Evolutionary conservation across 208 protist genomes (phyloP).

Genomic region (Trypanosoma platydactyli): DNA sequence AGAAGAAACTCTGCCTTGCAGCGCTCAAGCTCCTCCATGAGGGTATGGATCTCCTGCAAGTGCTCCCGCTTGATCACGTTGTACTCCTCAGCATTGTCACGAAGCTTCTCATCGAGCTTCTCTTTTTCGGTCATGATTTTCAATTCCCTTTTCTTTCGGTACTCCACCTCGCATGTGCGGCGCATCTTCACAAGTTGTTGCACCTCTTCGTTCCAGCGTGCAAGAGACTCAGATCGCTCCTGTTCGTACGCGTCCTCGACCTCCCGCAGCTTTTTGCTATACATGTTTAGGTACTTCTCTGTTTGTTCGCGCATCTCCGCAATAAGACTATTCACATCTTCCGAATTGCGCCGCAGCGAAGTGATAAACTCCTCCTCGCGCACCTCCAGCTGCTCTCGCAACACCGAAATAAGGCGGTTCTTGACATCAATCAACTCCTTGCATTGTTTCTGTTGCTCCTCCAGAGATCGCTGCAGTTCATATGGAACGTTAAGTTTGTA

Average conservation of each 20-base stretch:
- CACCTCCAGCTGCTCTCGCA: slow-evolving; percentile 78
- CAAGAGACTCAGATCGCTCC: slow-evolving; percentile 79
- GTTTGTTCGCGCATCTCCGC: slow-evolving; percentile 86
- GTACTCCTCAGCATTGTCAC: slow-evolving; percentile 80
- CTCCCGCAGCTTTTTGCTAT: slow-evolving; percentile 76
- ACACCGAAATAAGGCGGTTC: slow-evolving; percentile 81
- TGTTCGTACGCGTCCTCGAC: slow-evolving; percentile 87
- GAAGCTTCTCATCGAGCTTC: slow-evolving; percentile 74
- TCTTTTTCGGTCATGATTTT: slow-evolving; percentile 86
- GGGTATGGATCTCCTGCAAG: slow-evolving; percentile 87
- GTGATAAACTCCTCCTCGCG: slow-evolving; percentile 94
- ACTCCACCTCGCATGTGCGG: slow-evolving; percentile 86
- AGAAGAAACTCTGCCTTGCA: slow-evolving; percentile 95
- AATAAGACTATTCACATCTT: slow-evolving; percentile 84
- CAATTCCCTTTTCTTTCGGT: slow-evolving; percentile 76
- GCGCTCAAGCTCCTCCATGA: slow-evolving; percentile 94
- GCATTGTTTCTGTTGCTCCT: slow-evolving; percentile 78
- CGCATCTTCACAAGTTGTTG: slow-evolving; percentile 87
- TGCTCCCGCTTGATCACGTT: slow-evolving; percentile 78
- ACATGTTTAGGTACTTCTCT: slow-evolving; percentile 70
- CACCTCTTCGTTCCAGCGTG: slow-evolving; percentile 78
- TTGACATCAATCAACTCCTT: slow-evolving; percentile 77
- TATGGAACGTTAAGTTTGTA: slow-evolving; percentile 83
- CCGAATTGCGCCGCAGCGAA: slow-evolving; percentile 72
- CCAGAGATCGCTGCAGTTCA: slow-evolving; percentile 80